These are phyloP conservation scores for Pyrenopolyporus hunteri DNA, from an alignment of 495 filamentous ascomycete species.

Conservation along the genomic window DNA sequence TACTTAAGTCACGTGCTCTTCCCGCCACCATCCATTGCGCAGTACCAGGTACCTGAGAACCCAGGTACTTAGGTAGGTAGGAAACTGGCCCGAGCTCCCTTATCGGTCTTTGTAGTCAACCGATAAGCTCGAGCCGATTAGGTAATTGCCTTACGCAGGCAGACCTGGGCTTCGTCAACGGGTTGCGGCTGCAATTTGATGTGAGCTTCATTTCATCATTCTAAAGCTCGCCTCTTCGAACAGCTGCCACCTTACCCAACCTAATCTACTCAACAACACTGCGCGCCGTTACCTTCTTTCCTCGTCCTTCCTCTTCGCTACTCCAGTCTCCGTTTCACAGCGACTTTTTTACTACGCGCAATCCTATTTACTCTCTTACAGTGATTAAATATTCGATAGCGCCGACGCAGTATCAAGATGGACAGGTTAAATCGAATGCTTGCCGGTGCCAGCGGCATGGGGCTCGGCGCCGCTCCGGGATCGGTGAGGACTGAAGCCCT, in stretches of 20 bases:
- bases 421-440: conserved; percentile 87
- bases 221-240: conserved; percentile 8
- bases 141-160: conserved; percentile 32
- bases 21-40: no score
- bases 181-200: conserved; percentile 17
- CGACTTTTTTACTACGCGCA: neutral
- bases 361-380: neutral
- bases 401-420: conserved; percentile 58
- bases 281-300: neutral
- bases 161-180: conserved; percentile 40
- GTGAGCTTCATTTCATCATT: conserved; percentile 24
- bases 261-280: conserved; percentile 11
- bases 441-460: conserved; percentile 78
- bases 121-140: conserved; percentile 17
- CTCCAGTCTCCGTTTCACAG: neutral
- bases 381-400: conserved; percentile 8
- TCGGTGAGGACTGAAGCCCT: conserved; percentile 68
- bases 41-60: neutral
- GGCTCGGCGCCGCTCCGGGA: conserved; percentile 72
- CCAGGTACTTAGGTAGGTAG: neutral
- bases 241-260: no score
- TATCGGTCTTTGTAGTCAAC: conserved; percentile 33
- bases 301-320: neutral
- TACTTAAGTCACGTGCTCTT: no score
- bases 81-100: conserved; percentile 25